Conservation (phyloP, 116 monocot species). For the Dioscorea cayenensis region DNA sequence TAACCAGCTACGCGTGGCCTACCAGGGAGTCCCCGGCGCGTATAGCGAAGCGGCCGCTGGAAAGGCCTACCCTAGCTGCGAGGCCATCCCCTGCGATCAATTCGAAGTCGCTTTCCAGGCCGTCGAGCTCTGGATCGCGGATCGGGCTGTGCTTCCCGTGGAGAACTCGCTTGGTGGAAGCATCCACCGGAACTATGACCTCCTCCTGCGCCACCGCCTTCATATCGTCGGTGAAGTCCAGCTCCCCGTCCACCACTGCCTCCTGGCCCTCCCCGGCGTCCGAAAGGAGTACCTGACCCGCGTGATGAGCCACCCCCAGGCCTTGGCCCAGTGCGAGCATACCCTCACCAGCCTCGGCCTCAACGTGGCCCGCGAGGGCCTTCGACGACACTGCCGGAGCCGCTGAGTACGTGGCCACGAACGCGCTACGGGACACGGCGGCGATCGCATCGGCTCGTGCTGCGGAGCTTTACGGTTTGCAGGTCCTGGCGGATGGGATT, state of each 20-base stretch:
- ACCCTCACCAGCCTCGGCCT: slow-evolving; percentile 35
- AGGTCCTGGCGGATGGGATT: slow-evolving; percentile 49
- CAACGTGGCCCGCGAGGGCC: slow-evolving; percentile 43
- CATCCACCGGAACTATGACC: slow-evolving; percentile 83
- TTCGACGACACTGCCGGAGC: slow-evolving; percentile 62
- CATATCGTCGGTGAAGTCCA: slow-evolving; percentile 85
- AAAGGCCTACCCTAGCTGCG: slow-evolving; percentile 72
- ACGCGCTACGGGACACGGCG: slow-evolving; percentile 38
- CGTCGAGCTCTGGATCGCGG: slow-evolving; percentile 82
- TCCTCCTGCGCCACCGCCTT: slow-evolving; percentile 65
- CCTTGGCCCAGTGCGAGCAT: slow-evolving; percentile 47
- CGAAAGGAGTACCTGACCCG: slow-evolving; percentile 41
- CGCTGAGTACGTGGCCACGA: slow-evolving; percentile 31
- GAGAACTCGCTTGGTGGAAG: slow-evolving; percentile 85
- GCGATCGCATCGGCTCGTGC: slow-evolving; percentile 48
- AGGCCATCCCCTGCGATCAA: slow-evolving; percentile 78
- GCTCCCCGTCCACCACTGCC: slow-evolving; percentile 79
- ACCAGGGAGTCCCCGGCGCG: slow-evolving; percentile 79
- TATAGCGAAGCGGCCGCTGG: slow-evolving; percentile 78
- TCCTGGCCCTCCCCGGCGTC: slow-evolving; percentile 51
- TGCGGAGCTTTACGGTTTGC: slow-evolving; percentile 45
- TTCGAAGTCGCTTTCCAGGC: slow-evolving; percentile 84
- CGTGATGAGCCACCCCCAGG: slow-evolving; percentile 51
- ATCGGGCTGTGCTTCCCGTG: slow-evolving; percentile 68
- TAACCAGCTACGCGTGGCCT: slow-evolving; percentile 56